Percentiles rank a stretch among this genome's conserved stretches.
These are phyloP conservation scores for Penstemon eatonii DNA, from an alignment of 257 asterid genomes.

Conservation along the genomic window DNA sequence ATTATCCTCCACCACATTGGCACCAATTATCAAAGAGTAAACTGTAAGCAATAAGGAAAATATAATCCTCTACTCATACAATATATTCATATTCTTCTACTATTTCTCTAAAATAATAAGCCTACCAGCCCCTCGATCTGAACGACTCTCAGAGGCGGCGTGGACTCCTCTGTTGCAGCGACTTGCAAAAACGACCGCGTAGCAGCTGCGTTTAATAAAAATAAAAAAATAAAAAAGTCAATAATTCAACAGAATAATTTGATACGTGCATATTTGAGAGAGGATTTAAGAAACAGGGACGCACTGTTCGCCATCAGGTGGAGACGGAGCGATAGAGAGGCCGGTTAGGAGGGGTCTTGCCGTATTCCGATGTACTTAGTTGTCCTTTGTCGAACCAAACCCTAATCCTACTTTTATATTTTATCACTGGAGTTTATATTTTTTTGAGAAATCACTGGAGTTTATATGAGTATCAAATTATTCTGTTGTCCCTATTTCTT, in stretches of 20 bases:
- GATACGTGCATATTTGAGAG: background rate
- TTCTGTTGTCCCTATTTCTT: conserved; percentile 18
- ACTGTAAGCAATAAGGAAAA: background rate
- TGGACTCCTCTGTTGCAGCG: conserved; percentile 78
- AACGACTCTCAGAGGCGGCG: conserved; percentile 89
- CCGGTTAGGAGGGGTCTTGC: background rate
- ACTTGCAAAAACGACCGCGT: conserved; percentile 84
- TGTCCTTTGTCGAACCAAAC: no score
- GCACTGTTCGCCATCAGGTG: conserved; percentile 38
- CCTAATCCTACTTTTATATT: no score
- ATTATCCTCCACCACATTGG: no score
- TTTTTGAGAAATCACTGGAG: no score
- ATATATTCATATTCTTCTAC: no score
- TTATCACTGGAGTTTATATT: no score
- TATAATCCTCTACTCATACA: background rate
- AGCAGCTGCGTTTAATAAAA: conserved; percentile 43
- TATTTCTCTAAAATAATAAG: background rate
- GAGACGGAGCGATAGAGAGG: background rate
- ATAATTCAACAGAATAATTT: background rate
- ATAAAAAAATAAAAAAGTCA: background rate
- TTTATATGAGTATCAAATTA: no score
- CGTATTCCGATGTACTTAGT: no score
- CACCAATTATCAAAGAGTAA: background rate
- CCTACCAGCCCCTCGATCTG: conserved; percentile 98
- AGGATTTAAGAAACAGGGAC: conserved; percentile 11